Evolutionary conservation across 208 protist genomes (phyloP), one percentile per base, ranked within the genome.

Genomic region (Leishmania tropica): DNA sequence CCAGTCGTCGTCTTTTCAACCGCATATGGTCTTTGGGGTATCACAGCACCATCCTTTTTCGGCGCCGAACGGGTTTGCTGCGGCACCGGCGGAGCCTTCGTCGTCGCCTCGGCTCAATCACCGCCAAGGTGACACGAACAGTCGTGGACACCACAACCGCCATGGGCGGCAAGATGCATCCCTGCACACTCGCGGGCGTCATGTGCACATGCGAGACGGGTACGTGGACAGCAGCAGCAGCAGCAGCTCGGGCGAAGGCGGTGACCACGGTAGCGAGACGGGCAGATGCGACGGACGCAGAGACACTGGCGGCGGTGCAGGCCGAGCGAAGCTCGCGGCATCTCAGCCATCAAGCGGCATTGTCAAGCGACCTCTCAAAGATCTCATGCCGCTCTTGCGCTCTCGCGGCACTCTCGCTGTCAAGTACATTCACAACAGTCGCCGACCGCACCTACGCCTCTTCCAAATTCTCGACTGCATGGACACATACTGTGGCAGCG

Each of bases 401-500:
- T 75, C 78, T 17, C 76, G 76, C 24, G 89, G 86, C 31, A 86
- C 86, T 21, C 79, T 81, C 2, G 17, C 90, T 7, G 76, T 92
- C 40, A 93, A 93, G 85, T 83, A 93, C 81, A 84, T 83, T 62
- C 60, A 65, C 51, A 35, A 64, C 28, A n/a, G 70, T 70, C 80
- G 87, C 42, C 79, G 81, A 3, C 93, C 93, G 24, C 87, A 92
- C 71, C 83, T 93, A 48, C 88, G 90, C n/a, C 91, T 87, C 73
- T 94, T 95, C 58, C 83, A 86, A 54, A 78, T 96, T n/a, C 87
- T 89, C 54, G 91, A 95, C 80, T 87, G 86, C 73, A 60, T 87
- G 28, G 86, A 80, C 35, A 62, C 53, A 4, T 92, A 86, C 60
- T 47, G 79, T 21, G 86, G 88, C 4, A 79, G 74, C 1, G 80